These are phyloP conservation scores for Wickerhamomyces canadensis DNA, from an alignment of 805 yeast species.

Conservation along the genomic window DNA sequence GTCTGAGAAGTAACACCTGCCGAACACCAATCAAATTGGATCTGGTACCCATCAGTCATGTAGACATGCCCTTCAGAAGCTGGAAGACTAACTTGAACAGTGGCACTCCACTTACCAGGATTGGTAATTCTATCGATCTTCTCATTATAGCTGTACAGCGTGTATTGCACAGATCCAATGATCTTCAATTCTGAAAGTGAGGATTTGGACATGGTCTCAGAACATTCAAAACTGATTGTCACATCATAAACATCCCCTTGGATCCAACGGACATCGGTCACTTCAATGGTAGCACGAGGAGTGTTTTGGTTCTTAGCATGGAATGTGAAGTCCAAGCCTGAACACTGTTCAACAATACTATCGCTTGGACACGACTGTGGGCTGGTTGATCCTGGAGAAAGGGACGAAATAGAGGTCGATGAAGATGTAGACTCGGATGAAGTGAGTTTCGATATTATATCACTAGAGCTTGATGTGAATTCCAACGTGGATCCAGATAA, in stretches of 20 bases:
- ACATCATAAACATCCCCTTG: slow-evolving; percentile 12
- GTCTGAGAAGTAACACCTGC: slow-evolving; percentile 17
- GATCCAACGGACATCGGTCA: slow-evolving; percentile 10
- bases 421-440: too few relatives aligned
- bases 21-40: slow-evolving; percentile 23
- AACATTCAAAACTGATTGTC: slow-evolving; percentile 9
- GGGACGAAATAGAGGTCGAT: too few relatives aligned
- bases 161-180: slow-evolving; percentile 8
- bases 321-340: slow-evolving; percentile 9
- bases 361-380: slow-evolving; percentile 6
- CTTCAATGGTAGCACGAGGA: slow-evolving; percentile 10
- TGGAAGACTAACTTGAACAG: slow-evolving; percentile 2
- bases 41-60: slow-evolving; percentile 12
- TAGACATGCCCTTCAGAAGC: slow-evolving; percentile 5
- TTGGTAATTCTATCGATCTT: slow-evolving; percentile 4
- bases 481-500: too few relatives aligned
- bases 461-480: too few relatives aligned
- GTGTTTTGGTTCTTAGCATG: slow-evolving; percentile 8
- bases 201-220: slow-evolving; percentile 7
- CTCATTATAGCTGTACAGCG: slow-evolving; percentile 10
- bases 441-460: too few relatives aligned
- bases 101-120: slow-evolving; percentile 10
- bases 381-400: too few relatives aligned
- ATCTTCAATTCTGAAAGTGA: slow-evolving; percentile 17
- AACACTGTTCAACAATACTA: slow-evolving; percentile 7